Conservation (phyloP, 202 grass and related monocot species). For the Zizania palustris region DNA sequence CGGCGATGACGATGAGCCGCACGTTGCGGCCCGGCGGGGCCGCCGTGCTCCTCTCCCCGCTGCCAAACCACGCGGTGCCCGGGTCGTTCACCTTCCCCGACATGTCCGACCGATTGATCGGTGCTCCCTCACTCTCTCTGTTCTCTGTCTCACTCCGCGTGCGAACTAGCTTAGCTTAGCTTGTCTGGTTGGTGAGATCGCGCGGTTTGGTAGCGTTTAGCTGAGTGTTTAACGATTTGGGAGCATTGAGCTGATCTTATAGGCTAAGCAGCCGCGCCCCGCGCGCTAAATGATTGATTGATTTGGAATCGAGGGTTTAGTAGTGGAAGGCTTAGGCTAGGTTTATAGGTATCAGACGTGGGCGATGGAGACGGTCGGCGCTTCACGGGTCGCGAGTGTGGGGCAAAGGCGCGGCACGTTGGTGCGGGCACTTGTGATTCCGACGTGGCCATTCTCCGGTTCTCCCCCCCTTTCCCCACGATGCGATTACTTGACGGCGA, state of each 20-base stretch:
- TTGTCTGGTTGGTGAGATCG: slow-evolving; percentile 27
- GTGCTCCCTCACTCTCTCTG: background rate
- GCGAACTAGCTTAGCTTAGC: background rate
- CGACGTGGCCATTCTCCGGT: slow-evolving; percentile 50
- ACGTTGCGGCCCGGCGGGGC: slow-evolving; percentile 12
- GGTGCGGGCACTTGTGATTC: slow-evolving; percentile 42
- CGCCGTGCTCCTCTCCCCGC: background rate
- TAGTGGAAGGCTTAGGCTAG: slow-evolving; percentile 15
- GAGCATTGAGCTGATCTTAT: background rate
- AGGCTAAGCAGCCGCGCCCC: background rate
- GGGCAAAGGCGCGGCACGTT: slow-evolving; percentile 40
- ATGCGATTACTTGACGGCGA: slow-evolving; percentile 30
- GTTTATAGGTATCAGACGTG: slow-evolving; percentile 38
- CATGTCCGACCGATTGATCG: slow-evolving; percentile 9
- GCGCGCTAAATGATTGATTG: slow-evolving; percentile 24
- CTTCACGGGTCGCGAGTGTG: slow-evolving; percentile 20
- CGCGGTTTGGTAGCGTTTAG: slow-evolving; percentile 28
- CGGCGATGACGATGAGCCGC: slow-evolving; percentile 44
- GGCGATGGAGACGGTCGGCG: background rate
- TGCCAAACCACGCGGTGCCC: slow-evolving; percentile 58
- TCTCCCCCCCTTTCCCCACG: background rate
- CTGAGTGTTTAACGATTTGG: background rate
- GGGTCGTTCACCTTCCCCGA: slow-evolving; percentile 51
- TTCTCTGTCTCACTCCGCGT: background rate
- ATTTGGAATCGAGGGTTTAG: background rate